These are phyloP conservation scores for Tuber magnatum DNA, from an alignment of 495 filamentous ascomycete genomes.

Conservation along the genomic window DNA sequence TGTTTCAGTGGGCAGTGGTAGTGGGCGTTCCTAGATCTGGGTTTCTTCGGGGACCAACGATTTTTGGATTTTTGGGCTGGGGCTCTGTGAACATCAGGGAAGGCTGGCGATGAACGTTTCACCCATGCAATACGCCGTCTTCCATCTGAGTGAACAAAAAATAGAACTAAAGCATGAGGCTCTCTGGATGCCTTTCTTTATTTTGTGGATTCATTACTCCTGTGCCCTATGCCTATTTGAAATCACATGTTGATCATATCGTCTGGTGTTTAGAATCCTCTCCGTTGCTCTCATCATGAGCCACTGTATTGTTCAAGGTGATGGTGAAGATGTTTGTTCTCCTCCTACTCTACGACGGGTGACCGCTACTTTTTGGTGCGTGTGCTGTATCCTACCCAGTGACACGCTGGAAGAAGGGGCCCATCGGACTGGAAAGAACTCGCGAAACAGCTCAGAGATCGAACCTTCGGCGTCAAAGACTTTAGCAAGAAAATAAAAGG, in stretches of 20 bases:
- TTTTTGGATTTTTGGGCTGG: background rate
- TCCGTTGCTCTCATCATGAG: background rate
- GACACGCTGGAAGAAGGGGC: background rate
- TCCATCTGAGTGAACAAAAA: background rate
- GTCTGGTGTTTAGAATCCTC: background rate
- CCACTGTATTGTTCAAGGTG: background rate
- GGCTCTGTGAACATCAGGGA: background rate
- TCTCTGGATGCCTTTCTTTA: background rate
- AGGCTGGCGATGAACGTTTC: background rate
- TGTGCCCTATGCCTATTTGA: background rate
- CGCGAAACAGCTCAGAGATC: background rate
- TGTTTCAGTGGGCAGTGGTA: background rate
- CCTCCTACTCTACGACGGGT: background rate
- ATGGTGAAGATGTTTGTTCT: background rate
- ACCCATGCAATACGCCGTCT: background rate
- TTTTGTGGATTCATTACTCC: background rate
- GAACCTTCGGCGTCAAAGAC: background rate
- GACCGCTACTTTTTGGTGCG: background rate
- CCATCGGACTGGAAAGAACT: background rate
- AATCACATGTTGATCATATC: background rate
- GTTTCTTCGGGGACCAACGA: background rate
- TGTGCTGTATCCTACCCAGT: conserved; percentile 3
- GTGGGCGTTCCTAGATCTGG: background rate
- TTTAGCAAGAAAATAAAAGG: background rate
- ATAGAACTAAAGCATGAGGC: background rate